These are phyloP conservation scores for Jaltomata sinuosa DNA, from an alignment of 257 asterid species.

Conservation along the genomic window DNA sequence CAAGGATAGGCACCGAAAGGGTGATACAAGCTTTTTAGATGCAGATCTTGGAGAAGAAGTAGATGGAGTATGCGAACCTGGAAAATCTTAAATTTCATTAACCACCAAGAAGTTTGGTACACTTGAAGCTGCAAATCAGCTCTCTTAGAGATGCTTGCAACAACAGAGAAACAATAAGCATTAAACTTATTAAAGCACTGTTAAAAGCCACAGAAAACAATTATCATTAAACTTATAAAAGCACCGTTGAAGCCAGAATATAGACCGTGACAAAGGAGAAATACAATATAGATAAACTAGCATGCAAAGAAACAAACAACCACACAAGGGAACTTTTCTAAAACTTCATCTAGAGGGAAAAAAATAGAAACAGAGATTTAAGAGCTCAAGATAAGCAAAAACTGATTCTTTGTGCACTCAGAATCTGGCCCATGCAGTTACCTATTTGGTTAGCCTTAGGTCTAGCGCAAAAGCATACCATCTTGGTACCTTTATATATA, in stretches of 20 bases:
- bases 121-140: not conserved
- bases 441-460: not conserved
- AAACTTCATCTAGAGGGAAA: not conserved
- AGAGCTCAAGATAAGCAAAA: not conserved
- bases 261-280: not conserved
- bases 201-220: not conserved
- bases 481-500: not conserved
- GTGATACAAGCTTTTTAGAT: slow-evolving; percentile 69
- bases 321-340: not conserved
- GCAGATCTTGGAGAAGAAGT: slow-evolving; percentile 66
- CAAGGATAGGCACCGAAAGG: slow-evolving; percentile 78
- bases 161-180: not conserved
- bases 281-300: not conserved
- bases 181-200: not conserved
- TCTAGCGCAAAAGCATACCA: not conserved
- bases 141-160: not conserved
- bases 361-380: not conserved
- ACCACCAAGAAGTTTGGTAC: not conserved
- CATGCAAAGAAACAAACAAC: not conserved
- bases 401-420: not conserved
- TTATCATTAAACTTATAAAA: not conserved
- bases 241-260: not conserved
- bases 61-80: slow-evolving; percentile 49
- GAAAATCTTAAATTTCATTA: not conserved
- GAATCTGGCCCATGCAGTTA: not conserved